Evolutionary conservation across 192 early-diverging fungal species (phyloP).

Genomic region (Glomus cerebriforme): DNA sequence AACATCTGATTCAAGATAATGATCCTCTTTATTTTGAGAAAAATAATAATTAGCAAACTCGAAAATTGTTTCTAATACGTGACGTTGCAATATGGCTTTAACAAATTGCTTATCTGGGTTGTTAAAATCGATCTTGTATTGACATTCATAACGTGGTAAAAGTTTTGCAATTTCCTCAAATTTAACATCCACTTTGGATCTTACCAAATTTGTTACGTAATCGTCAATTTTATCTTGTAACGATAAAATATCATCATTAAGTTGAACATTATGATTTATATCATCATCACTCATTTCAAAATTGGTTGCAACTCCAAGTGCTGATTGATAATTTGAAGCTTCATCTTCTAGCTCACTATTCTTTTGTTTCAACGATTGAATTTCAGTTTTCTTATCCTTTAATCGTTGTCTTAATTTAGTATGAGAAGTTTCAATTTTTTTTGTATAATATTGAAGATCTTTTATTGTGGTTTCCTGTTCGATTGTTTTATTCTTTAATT

Average conservation of each 20-base stretch:
- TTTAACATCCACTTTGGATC: background rate
- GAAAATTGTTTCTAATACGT: background rate
- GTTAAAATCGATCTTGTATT: background rate
- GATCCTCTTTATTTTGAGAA: background rate
- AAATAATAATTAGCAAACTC: background rate
- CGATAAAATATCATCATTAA: background rate
- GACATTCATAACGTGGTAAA: background rate
- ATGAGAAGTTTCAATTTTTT: background rate
- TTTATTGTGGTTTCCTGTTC: too few species aligned
- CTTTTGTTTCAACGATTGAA: background rate
- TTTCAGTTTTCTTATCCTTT: background rate
- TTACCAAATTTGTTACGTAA: background rate
- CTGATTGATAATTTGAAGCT: conserved; percentile 1
- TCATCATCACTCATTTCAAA: background rate
- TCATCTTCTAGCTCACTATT: background rate
- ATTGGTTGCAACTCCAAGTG: conserved; percentile 2
- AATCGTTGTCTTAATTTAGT: background rate
- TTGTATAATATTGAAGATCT: background rate
- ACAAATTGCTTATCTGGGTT: background rate
- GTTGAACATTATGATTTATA: conserved; percentile 10
- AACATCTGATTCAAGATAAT: background rate
- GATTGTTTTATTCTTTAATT: too few species aligned
- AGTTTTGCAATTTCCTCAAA: background rate
- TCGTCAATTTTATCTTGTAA: background rate
- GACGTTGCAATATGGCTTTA: conserved; percentile 2